These are phyloP conservation scores for Calocybe gangraenosa DNA, from an alignment of 768 basidiomycete species.

Conservation along the genomic window DNA sequence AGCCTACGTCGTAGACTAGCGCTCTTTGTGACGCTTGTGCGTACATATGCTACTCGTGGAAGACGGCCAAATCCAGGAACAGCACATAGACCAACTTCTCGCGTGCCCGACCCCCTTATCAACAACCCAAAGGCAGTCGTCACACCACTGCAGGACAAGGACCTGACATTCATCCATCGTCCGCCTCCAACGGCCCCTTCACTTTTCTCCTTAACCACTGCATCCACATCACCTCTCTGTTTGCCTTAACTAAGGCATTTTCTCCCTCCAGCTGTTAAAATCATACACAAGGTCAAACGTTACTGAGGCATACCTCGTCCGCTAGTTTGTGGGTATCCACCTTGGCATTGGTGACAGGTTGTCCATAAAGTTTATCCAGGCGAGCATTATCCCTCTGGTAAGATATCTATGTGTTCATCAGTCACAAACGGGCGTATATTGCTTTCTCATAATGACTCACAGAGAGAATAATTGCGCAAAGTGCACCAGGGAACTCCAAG, in stretches of 20 bases:
- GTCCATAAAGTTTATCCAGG: conserved; percentile 51
- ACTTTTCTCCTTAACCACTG: conserved; percentile 66
- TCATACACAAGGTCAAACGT: not conserved
- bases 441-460: conserved; percentile 26
- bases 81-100: conserved; percentile 51
- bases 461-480: conserved; percentile 47
- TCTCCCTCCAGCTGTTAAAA: not conserved
- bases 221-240: conserved; percentile 71
- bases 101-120: conserved; percentile 52
- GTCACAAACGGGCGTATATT: no score
- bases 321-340: conserved; percentile 67
- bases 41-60: conserved; percentile 43
- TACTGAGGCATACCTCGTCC: conserved; percentile 45
- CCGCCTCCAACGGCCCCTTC: conserved; percentile 78
- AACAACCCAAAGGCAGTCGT: conserved; percentile 50
- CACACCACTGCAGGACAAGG: conserved; percentile 44
- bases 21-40: conserved; percentile 21
- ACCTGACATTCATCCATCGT: conserved; percentile 77
- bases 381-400: conserved; percentile 60
- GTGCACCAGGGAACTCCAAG: conserved; percentile 51
- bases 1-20: conserved; percentile 23
- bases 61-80: conserved; percentile 49
- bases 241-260: conserved; percentile 43
- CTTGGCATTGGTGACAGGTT: conserved; percentile 37
- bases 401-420: conserved; percentile 39